Conservation (phyloP, 305 asterid species). For the Plantago coronopus region DNA sequence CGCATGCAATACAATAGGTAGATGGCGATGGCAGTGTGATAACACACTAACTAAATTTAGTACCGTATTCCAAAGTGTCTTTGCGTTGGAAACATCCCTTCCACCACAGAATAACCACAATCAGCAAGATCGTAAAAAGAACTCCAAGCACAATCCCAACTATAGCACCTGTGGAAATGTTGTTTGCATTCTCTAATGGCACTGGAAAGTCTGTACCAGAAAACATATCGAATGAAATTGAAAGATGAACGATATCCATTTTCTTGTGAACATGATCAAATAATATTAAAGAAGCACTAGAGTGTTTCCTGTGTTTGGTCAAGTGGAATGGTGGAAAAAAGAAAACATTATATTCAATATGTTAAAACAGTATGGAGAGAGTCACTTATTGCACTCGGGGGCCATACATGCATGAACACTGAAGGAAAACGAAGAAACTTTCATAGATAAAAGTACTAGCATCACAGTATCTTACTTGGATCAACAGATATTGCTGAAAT, state of each 20-base stretch:
- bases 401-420: too few relatives aligned
- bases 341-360: too few relatives aligned
- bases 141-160: slow-evolving; percentile 32
- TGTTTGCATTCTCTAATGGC: slow-evolving; percentile 20
- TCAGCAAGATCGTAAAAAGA: slow-evolving; percentile 11
- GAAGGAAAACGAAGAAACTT: not conserved
- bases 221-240: not conserved
- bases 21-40: too few relatives aligned
- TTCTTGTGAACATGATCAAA: not conserved
- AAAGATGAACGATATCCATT: not conserved
- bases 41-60: not conserved
- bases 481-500: slow-evolving; percentile 68
- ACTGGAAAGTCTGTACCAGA: slow-evolving; percentile 21
- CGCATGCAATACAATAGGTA: not conserved
- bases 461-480: slow-evolving; percentile 30
- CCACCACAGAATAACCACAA: slow-evolving; percentile 33
- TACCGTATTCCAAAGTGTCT: slow-evolving; percentile 31
- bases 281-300: too few relatives aligned
- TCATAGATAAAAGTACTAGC: not conserved
- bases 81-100: slow-evolving; percentile 21
- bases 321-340: too few relatives aligned
- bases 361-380: too few relatives aligned
- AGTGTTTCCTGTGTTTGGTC: too few relatives aligned
- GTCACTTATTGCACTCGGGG: too few relatives aligned
- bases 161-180: slow-evolving; percentile 22